Percentiles rank a stretch among this genome's conserved stretches.
phyloP scores from a whole-genome alignment of 139 green algal genomes.

The Medakamo hakoo region DNA sequence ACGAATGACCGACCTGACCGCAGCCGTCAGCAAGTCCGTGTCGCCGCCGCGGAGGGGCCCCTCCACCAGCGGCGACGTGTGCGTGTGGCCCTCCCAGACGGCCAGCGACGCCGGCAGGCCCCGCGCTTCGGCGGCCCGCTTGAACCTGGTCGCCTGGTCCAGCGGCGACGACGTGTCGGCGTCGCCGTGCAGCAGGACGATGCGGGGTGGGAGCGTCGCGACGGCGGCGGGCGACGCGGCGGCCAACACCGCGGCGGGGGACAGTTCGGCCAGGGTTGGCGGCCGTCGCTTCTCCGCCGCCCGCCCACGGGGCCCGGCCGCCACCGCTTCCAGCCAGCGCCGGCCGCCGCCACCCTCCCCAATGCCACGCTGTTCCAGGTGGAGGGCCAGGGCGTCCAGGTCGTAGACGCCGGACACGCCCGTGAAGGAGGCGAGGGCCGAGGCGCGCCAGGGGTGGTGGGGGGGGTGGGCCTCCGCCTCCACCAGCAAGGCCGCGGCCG shows the following conservation, averaged over 20 bases:
- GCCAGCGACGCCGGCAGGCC: slow-evolving; percentile 9
- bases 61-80: slow-evolving; percentile 22
- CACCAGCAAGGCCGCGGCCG: neutral
- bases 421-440: slow-evolving; percentile 23
- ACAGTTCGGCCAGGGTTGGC: slow-evolving; percentile 27
- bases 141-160: slow-evolving; percentile 23
- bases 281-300: slow-evolving; percentile 1
- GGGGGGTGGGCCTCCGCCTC: slow-evolving; percentile 1
- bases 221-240: neutral
- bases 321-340: neutral
- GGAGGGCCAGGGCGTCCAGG: slow-evolving; percentile 36
- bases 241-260: slow-evolving; percentile 17
- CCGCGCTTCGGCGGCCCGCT: neutral
- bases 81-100: slow-evolving; percentile 15
- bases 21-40: slow-evolving; percentile 5
- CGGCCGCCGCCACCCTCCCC: slow-evolving; percentile 19
- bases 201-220: no score
- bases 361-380: slow-evolving; percentile 29
- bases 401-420: slow-evolving; percentile 43
- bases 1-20: slow-evolving; percentile 9
- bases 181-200: neutral
- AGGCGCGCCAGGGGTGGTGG: slow-evolving; percentile 1
- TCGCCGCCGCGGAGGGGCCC: slow-evolving; percentile 13
- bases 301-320: neutral
- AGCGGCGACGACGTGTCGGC: slow-evolving; percentile 41